Percentiles rank a stretch among this genome's conserved stretches.
phyloP scores from a whole-genome alignment of 352 stramenopile species.

The Blastocystis sp. region DNA sequence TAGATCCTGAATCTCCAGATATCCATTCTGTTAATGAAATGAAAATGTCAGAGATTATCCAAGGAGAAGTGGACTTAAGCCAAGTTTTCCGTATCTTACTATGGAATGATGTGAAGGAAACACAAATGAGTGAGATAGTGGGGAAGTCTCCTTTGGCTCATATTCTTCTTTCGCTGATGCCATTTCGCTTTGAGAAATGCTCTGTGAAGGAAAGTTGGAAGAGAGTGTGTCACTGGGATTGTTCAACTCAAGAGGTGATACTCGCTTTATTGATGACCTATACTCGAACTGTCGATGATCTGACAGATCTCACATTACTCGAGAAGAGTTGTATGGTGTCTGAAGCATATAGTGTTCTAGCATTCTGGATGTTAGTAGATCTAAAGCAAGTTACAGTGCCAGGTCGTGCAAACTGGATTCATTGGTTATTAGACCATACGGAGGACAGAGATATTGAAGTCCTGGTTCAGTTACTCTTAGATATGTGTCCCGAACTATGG shows the following conservation, averaged over 20 bases:
- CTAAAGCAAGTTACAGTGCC: neutral
- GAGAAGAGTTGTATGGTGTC: neutral
- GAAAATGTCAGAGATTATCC: neutral
- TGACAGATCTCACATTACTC: neutral
- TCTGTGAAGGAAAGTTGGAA: neutral
- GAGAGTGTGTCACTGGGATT: neutral
- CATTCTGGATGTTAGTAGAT: neutral
- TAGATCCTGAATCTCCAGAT: neutral
- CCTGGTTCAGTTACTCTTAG: neutral
- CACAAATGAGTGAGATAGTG: neutral
- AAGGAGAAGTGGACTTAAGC: neutral
- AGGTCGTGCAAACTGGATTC: neutral
- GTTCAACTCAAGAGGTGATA: neutral
- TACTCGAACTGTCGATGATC: neutral
- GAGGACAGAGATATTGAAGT: neutral
- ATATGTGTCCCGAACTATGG: neutral
- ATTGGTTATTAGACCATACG: neutral
- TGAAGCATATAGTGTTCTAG: neutral
- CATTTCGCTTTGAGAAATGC: neutral
- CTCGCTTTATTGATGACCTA: neutral
- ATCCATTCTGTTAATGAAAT: neutral
- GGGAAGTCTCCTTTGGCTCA: neutral
- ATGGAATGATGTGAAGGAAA: neutral
- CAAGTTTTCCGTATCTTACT: neutral
- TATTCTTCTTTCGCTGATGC: neutral